Percentiles rank a stretch among this genome's conserved stretches.
Evolutionary conservation across 305 asterid species (phyloP).

Genomic region (Plantago rigida): DNA sequence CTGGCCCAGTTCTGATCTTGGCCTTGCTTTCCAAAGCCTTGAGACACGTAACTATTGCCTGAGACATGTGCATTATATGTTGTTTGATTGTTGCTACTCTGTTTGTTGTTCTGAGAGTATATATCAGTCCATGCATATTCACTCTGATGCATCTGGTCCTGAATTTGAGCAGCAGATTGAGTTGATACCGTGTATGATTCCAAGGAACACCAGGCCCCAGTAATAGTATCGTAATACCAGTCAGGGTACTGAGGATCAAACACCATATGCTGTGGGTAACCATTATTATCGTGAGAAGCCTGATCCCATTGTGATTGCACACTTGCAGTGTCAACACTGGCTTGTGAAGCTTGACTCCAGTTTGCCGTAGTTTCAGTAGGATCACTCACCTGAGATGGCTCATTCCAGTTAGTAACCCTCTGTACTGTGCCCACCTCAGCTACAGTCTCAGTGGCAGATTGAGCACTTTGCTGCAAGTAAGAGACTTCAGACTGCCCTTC

Average conservation of each 20-base stretch:
- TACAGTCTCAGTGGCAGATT: slow-evolving; percentile 44
- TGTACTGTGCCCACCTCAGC: slow-evolving; percentile 48
- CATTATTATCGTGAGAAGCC: slow-evolving; percentile 42
- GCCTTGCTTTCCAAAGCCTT: slow-evolving; percentile 39
- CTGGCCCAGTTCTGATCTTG: slow-evolving; percentile 44
- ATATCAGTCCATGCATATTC: slow-evolving; percentile 32
- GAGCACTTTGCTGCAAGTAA: slow-evolving; percentile 61
- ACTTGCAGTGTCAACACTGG: slow-evolving; percentile 30
- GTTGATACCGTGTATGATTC: slow-evolving; percentile 46
- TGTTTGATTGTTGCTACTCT: slow-evolving; percentile 29
- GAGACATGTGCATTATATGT: slow-evolving; percentile 28
- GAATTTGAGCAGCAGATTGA: slow-evolving; percentile 41
- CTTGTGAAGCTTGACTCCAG: slow-evolving; percentile 55
- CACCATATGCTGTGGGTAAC: slow-evolving; percentile 77
- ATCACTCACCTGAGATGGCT: slow-evolving; percentile 35
- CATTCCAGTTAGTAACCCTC: slow-evolving; percentile 57
- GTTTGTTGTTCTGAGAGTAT: slow-evolving; percentile 35
- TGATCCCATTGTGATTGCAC: slow-evolving; percentile 51
- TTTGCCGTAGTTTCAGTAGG: slow-evolving; percentile 24
- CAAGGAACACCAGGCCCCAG: slow-evolving; percentile 64
- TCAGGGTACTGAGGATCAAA: slow-evolving; percentile 92
- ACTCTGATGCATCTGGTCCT: slow-evolving; percentile 44
- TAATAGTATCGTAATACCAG: slow-evolving; percentile 73
- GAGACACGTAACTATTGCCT: slow-evolving; percentile 34
- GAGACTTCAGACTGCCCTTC: slow-evolving; percentile 47